These are phyloP conservation scores for Flaveria robusta DNA, from an alignment of 129 eudicot genomes.

Conservation along the genomic window DNA sequence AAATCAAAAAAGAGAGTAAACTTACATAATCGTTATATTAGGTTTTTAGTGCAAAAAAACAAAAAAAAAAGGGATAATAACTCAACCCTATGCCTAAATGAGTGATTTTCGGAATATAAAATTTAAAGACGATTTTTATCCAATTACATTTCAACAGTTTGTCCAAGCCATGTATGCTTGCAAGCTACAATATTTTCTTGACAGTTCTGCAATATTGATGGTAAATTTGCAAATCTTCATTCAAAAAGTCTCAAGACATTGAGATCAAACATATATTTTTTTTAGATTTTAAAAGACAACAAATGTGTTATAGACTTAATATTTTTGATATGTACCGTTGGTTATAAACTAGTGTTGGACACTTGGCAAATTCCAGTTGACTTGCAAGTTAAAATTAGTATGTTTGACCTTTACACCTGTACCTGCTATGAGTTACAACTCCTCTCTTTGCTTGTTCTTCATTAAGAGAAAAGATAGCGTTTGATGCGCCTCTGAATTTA, in stretches of 20 bases:
- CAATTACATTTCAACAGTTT: background rate
- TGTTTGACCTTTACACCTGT: background rate
- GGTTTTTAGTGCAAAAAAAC: background rate
- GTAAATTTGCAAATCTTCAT: background rate
- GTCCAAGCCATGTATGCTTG: conserved; percentile 1
- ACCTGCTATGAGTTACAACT: conserved; percentile 99
- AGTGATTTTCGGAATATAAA: background rate
- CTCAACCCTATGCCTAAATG: conserved; percentile 12
- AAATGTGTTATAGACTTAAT: too few species aligned
- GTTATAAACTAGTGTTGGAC: background rate
- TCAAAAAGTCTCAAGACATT: background rate
- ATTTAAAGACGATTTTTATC: background rate
- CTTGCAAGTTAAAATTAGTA: background rate
- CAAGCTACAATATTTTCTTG: background rate
- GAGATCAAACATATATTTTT: background rate
- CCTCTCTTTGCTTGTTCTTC: conserved; percentile 84
- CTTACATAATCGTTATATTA: background rate
- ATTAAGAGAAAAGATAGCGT: conserved; percentile 78
- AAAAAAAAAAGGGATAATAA: background rate
- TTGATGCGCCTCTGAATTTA: conserved; percentile 94
- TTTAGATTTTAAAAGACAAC: background rate
- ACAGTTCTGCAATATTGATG: background rate
- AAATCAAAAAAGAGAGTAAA: background rate
- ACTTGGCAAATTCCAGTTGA: background rate
- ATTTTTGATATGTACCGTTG: background rate